Percentiles rank a stretch among this genome's conserved stretches.
These are phyloP conservation scores for Zygotorulaspora florentina DNA, from an alignment of 805 yeast species.

Conservation along the genomic window DNA sequence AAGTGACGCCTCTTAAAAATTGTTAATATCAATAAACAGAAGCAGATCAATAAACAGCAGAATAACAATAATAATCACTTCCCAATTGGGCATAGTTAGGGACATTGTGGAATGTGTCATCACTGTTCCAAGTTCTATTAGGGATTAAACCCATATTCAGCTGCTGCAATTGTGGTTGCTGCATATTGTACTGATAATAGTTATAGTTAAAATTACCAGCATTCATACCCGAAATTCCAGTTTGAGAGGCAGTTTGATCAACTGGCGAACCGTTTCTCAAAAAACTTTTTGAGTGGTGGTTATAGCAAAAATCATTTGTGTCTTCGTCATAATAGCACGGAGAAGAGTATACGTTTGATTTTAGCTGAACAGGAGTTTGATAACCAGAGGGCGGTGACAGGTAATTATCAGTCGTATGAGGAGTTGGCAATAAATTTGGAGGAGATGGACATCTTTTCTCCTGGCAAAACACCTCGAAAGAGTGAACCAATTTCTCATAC, in stretches of 20 bases:
- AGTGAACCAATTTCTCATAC: conserved; percentile 24
- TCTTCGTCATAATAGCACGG: conserved; percentile 24
- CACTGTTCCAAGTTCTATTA: conserved; percentile 10
- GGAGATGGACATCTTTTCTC: conserved; percentile 18
- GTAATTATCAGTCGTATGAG: conserved; percentile 14
- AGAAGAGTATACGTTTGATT: conserved; percentile 20
- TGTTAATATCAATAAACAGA: conserved; percentile 11
- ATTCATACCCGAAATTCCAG: conserved; percentile 12
- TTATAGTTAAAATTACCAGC: conserved; percentile 18
- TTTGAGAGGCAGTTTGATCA: conserved; percentile 9
- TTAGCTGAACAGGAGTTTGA: conserved; percentile 21
- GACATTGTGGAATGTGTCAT: conserved; percentile 9
- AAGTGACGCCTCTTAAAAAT: not conserved
- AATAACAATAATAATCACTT: conserved; percentile 13
- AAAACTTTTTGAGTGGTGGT: conserved; percentile 11
- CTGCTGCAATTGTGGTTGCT: conserved; percentile 6
- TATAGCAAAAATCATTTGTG: conserved; percentile 16
- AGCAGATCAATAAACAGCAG: conserved; percentile 15
- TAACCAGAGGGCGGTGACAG: conserved; percentile 23
- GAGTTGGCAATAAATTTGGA: conserved; percentile 15
- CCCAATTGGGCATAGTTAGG: conserved; percentile 9
- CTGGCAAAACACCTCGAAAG: conserved; percentile 24
- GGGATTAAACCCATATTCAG: conserved; percentile 1
- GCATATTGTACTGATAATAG: conserved; percentile 21
- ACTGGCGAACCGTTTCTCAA: conserved; percentile 15